Evolutionary conservation across 2,329 filamentous ascomycete genomes (phyloP), one percentile per base, ranked within the genome.

Genomic region (Tolypocladium paradoxum): DNA sequence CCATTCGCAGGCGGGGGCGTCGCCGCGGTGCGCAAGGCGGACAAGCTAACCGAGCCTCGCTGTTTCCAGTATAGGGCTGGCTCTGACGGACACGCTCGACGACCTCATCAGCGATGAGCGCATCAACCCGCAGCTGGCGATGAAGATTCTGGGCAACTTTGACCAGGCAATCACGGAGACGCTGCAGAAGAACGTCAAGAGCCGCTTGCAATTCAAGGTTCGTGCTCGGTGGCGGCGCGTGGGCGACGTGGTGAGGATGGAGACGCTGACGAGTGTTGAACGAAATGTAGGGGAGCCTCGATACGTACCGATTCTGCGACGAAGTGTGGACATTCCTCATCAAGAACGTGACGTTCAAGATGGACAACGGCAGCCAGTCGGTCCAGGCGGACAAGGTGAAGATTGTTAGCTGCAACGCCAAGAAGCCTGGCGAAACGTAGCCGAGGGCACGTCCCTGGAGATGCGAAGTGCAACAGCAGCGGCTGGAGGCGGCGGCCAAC

Each of bases 301-400:
- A 97, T 69, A 97, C 93, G 18, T 99, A 99, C 76, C 87, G 93
- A 62, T 99, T 99, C 79, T 99, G 93, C 76, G 93, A 99, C 73
- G 93, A 99, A 74, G 93, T 99, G 55, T 99, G 93, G 93, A 99
- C 93, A 1, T 99, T 99, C 70, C 81, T 99, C 54, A 95, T 99
- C 73, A 96, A 96, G 73, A 93, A 97, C 61, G 91, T 97, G 53
- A 90, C 85, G n/a, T 97, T 99, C 76, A 99, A 99, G 75, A 86
- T 97, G 75, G 92, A 97, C 62, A 89, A 87, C 51, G 79, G 78
- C 60, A 82, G 81, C 53, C 81, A 84, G 56, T 81, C 82, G 1
- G 83, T 97, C 16, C 75, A 81, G 37, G 90, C 91, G 22, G 92
- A 96, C 67, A 92, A 90, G 69, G 88, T 99, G 71, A 97, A 97